Evolutionary conservation across 2,329 filamentous ascomycete genomes (phyloP).

Genomic region (Trichoderma brevicompactum): DNA sequence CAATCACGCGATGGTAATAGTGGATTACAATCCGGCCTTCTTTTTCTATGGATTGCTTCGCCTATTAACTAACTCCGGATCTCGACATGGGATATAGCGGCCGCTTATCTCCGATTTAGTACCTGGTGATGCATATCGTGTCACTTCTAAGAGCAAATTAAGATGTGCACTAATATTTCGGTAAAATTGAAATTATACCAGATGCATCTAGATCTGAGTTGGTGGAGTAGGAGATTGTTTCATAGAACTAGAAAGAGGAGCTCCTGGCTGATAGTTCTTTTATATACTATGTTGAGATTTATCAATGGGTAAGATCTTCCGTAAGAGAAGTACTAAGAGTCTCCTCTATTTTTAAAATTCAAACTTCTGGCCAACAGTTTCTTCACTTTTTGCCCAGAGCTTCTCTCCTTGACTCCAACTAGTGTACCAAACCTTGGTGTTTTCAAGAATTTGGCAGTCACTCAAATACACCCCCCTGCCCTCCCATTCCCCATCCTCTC

Average conservation of each 20-base stretch:
- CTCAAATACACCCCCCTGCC: conserved; percentile 20
- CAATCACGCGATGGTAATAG: no score
- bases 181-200: no score
- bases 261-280: no score
- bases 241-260: no score
- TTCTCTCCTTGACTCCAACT: conserved; percentile 21
- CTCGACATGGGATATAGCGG: background rate
- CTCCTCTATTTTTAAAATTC: background rate
- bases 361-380: conserved; percentile 10
- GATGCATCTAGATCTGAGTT: no score
- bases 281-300: no score
- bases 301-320: no score
- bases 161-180: background rate
- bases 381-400: conserved; percentile 16
- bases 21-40: no score
- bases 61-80: background rate
- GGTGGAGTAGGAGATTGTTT: no score
- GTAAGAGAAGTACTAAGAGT: background rate
- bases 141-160: background rate
- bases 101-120: conserved; percentile 1
- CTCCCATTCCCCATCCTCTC: conserved; percentile 23
- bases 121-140: background rate
- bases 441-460: conserved; percentile 9
- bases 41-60: no score
- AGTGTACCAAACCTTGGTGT: conserved; percentile 3